Percentiles rank a stretch among this genome's conserved stretches.
phyloP scores from a whole-genome alignment of 108 stramenopile genomes.

The Pseudonitzschia delicatissima region DNA sequence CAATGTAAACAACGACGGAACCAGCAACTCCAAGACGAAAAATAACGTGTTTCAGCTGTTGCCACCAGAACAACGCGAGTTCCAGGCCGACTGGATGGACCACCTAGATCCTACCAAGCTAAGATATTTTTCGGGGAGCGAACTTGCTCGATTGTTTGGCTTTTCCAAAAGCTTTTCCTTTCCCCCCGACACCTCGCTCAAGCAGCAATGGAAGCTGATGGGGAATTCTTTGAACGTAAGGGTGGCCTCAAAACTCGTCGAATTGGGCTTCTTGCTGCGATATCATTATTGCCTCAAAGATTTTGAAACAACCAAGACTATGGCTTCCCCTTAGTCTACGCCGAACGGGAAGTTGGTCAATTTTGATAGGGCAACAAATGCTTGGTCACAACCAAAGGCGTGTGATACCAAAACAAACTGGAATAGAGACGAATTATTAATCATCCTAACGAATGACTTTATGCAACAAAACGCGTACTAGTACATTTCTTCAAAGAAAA shows the following conservation, averaged over 20 bases:
- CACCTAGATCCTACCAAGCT: constrained; percentile 45
- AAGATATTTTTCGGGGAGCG: constrained; percentile 80
- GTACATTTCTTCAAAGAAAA: too few relatives aligned
- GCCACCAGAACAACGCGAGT: constrained; percentile 53
- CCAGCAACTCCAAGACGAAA: background rate
- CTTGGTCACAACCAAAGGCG: too few relatives aligned
- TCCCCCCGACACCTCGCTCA: constrained; percentile 42
- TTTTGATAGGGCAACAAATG: too few relatives aligned
- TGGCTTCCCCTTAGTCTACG: too few relatives aligned
- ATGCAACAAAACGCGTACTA: too few relatives aligned
- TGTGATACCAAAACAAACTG: too few relatives aligned
- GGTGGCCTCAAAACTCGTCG: constrained; percentile 60
- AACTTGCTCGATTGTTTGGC: constrained; percentile 78
- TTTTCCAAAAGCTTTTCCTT: constrained; percentile 60
- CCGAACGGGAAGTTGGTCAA: too few relatives aligned
- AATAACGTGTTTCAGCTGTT: constrained; percentile 33
- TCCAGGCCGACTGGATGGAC: constrained; percentile 50
- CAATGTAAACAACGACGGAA: background rate
- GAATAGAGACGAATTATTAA: too few relatives aligned
- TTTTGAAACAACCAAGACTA: too few relatives aligned
- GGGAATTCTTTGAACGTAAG: constrained; percentile 81
- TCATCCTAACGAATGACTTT: too few relatives aligned
- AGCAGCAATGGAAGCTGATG: constrained; percentile 83
- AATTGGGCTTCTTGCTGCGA: constrained; percentile 40
- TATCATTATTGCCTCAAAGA: background rate